These are phyloP conservation scores for Ogataea angusta DNA, from an alignment of 805 yeast genomes.

Conservation along the genomic window DNA sequence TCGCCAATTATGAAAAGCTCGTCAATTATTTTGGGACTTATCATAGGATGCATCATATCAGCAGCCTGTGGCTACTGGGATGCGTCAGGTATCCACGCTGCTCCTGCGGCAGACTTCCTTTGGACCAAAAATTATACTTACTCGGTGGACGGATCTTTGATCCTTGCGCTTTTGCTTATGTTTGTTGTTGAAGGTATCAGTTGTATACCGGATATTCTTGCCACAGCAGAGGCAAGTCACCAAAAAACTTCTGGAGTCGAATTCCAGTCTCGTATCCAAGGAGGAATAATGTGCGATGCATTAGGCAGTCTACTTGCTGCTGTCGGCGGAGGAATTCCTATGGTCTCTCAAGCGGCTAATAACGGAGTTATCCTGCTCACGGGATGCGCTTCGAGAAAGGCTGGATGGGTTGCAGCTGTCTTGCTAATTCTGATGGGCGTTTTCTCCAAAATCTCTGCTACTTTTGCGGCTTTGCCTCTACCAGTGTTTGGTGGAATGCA, in stretches of 20 bases:
- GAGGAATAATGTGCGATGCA: conserved; percentile 81
- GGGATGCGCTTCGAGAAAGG: conserved; percentile 67
- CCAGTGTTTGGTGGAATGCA: conserved; percentile 75
- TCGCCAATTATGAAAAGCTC: conserved; percentile 84
- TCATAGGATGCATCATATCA: conserved; percentile 80
- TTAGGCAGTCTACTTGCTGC: conserved; percentile 68
- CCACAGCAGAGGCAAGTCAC: conserved; percentile 79
- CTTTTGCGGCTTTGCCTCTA: conserved; percentile 66
- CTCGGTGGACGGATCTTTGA: conserved; percentile 68
- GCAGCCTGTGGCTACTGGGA: conserved; percentile 82
- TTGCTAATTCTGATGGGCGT: conserved; percentile 74
- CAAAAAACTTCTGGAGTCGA: conserved; percentile 67
- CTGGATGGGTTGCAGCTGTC: conserved; percentile 49
- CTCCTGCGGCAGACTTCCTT: conserved; percentile 73
- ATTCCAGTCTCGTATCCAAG: conserved; percentile 78
- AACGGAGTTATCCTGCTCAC: conserved; percentile 84
- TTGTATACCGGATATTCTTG: conserved; percentile 84
- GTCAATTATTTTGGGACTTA: conserved; percentile 71
- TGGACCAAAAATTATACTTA: conserved; percentile 78
- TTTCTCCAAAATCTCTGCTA: conserved; percentile 73
- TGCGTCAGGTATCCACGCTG: conserved; percentile 47
- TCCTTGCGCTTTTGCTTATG: conserved; percentile 69
- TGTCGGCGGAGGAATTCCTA: conserved; percentile 67
- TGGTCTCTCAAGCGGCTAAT: conserved; percentile 82
- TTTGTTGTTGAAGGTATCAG: conserved; percentile 75